Evolutionary conservation across 2,329 filamentous ascomycete genomes (phyloP).

Genomic region (Paecilomyces sp.): DNA sequence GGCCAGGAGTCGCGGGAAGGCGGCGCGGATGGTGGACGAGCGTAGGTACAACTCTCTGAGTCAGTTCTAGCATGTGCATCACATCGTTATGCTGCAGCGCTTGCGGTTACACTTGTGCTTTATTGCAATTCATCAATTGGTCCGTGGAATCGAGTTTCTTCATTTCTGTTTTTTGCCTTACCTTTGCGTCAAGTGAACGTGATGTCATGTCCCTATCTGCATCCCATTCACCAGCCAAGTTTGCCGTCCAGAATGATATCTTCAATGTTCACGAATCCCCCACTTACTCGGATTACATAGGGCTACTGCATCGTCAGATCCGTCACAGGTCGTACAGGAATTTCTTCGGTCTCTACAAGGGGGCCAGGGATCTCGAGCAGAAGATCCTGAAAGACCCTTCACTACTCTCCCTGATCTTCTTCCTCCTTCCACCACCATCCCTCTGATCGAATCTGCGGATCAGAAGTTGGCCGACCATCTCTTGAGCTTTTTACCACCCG

Average conservation of each 20-base stretch:
- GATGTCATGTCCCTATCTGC: background rate
- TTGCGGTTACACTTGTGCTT: constrained; percentile 3
- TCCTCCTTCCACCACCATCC: constrained; percentile 67
- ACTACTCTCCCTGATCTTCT: constrained; percentile 84
- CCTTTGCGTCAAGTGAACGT: background rate
- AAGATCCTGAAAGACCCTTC: constrained; percentile 57
- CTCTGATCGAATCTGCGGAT: constrained; percentile 64
- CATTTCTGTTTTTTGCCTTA: background rate
- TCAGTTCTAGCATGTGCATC: constrained; percentile 11
- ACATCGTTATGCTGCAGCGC: background rate
- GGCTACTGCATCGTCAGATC: constrained; percentile 58
- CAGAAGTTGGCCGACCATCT: constrained; percentile 62
- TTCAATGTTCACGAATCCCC: background rate
- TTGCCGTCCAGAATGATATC: background rate
- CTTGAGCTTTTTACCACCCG: constrained; percentile 69
- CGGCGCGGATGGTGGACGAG: constrained; percentile 94
- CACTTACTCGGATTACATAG: constrained; percentile 35
- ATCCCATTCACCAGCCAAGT: background rate
- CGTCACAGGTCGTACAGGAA: constrained; percentile 73
- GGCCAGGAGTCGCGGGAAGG: constrained; percentile 83
- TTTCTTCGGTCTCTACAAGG: constrained; percentile 77
- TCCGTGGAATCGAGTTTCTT: background rate
- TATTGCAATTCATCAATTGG: background rate
- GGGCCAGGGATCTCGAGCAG: constrained; percentile 40
- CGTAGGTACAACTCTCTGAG: constrained; percentile 70